Evolutionary conservation across 768 basidiomycete genomes (phyloP).

Genomic region (Suillus plorans): DNA sequence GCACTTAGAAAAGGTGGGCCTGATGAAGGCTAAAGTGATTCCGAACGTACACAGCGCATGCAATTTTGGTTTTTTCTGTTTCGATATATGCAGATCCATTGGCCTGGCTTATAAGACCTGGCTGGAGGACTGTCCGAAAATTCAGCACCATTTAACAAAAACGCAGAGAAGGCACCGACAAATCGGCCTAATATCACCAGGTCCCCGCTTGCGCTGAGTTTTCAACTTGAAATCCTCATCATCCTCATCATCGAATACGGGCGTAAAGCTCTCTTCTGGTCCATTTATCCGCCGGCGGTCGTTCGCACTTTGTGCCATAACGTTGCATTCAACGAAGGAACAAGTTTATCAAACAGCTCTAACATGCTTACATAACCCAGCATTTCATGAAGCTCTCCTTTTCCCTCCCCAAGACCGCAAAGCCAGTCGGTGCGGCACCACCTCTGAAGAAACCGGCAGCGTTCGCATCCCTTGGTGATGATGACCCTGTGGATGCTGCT

Average conservation of each 20-base stretch:
- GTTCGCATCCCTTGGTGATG: slow-evolving; percentile 62
- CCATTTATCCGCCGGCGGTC: slow-evolving; percentile 91
- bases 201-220: slow-evolving; percentile 43
- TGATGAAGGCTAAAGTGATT: slow-evolving; percentile 8
- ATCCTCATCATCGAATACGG: slow-evolving; percentile 50
- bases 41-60: slow-evolving; percentile 85
- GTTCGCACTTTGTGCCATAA: slow-evolving; percentile 56
- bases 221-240: slow-evolving; percentile 16
- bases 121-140: slow-evolving; percentile 68
- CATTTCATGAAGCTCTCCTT: slow-evolving; percentile 84
- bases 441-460: slow-evolving; percentile 59
- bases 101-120: slow-evolving; percentile 88
- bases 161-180: slow-evolving; percentile 45
- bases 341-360: neutral
- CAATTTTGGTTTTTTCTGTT: slow-evolving; percentile 87
- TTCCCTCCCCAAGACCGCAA: slow-evolving; percentile 60
- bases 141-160: slow-evolving; percentile 10
- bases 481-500: slow-evolving; percentile 51
- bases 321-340: neutral
- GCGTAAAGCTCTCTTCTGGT: slow-evolving; percentile 78
- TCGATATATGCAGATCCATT: slow-evolving; percentile 98
- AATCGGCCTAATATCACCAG: slow-evolving; percentile 77
- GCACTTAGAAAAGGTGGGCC: slow-evolving; percentile 2
- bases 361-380: slow-evolving; percentile 22
- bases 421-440: slow-evolving; percentile 52